A percentile compares a stretch with the other conserved stretches of the same genome.
Conservation (phyloP, 2,329 filamentous ascomycete species). For the Cercospora sojina region DNA sequence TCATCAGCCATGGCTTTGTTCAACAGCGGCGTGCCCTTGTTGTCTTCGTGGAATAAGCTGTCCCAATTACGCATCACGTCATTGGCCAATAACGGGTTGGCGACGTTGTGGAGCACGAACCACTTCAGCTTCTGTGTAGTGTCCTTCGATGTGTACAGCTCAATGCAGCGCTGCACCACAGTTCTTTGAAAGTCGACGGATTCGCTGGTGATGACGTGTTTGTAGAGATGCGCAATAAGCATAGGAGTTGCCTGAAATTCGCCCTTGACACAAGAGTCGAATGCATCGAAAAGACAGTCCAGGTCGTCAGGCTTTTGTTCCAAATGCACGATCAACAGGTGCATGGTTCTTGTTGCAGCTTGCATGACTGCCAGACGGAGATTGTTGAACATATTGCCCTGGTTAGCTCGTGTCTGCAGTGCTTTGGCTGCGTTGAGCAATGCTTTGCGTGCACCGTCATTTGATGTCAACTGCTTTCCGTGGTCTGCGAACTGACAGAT, state of each 20-base stretch:
- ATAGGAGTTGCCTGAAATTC: constrained; percentile 75
- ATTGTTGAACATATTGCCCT: constrained; percentile 65
- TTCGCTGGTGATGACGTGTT: constrained; percentile 76
- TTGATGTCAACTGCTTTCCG: constrained; percentile 63
- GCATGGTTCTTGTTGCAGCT: constrained; percentile 82
- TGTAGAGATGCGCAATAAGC: constrained; percentile 80
- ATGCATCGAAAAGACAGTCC: constrained; percentile 81
- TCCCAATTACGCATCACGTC: constrained; percentile 85
- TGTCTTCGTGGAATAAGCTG: constrained; percentile 50
- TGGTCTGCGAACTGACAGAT: constrained; percentile 66
- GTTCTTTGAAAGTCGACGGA: constrained; percentile 83
- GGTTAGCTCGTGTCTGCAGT: constrained; percentile 70
- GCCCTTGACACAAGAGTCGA: constrained; percentile 79
- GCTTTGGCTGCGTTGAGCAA: constrained; percentile 69
- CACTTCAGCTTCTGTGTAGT: constrained; percentile 88
- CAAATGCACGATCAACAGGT: constrained; percentile 78
- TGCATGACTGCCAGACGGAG: constrained; percentile 85
- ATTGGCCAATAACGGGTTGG: constrained; percentile 95
- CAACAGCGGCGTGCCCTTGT: constrained; percentile 69
- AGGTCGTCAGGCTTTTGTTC: constrained; percentile 60
- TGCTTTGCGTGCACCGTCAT: constrained; percentile 58
- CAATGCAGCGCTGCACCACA: constrained; percentile 79
- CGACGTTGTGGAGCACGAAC: constrained; percentile 85
- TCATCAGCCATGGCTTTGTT: constrained; percentile 85
- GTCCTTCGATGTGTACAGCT: constrained; percentile 75